Evolutionary conservation across 495 filamentous ascomycete genomes (phyloP).

Genomic region (Hypoxylon intermedium): DNA sequence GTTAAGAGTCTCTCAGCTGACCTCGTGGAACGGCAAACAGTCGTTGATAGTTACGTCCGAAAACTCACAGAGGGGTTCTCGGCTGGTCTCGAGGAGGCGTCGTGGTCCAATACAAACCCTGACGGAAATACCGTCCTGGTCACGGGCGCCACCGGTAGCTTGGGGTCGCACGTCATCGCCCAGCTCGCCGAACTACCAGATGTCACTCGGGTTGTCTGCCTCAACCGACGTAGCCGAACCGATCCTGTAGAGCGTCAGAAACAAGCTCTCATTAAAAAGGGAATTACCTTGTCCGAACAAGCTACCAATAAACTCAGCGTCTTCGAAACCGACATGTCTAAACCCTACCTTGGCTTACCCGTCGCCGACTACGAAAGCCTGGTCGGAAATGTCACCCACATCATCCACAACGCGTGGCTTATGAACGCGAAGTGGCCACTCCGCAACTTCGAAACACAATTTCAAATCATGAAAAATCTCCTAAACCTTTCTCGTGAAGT

Average conservation of each 20-base stretch:
- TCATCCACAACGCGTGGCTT: conserved; percentile 66
- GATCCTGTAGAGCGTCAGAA: conserved; percentile 47
- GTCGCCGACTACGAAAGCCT: conserved; percentile 48
- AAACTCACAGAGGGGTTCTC: conserved; percentile 30
- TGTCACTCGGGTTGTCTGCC: conserved; percentile 53
- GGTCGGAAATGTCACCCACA: conserved; percentile 55
- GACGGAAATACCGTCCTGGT: conserved; percentile 54
- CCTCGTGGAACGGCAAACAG: conserved; percentile 40
- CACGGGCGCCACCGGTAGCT: conserved; percentile 60
- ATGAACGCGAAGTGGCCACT: conserved; percentile 57
- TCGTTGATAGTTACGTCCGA: conserved; percentile 32
- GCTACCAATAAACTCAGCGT: conserved; percentile 42
- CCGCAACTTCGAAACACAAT: conserved; percentile 56
- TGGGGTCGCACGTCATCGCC: conserved; percentile 57
- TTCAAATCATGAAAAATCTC: conserved; percentile 55
- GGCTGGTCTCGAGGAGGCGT: conserved; percentile 14
- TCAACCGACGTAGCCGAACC: conserved; percentile 52
- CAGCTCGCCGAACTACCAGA: conserved; percentile 42
- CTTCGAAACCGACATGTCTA: conserved; percentile 55
- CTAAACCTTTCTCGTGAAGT: conserved; percentile 51
- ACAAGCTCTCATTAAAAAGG: conserved; percentile 46
- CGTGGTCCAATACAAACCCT: conserved; percentile 28
- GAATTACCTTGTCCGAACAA: conserved; percentile 38
- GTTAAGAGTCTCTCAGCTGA: conserved; percentile 36
- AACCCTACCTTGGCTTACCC: conserved; percentile 57